Evolutionary conservation across 495 filamentous ascomycete genomes (phyloP), one percentile per base, ranked within the genome.

Genomic region (Podospora pseudocomata): DNA sequence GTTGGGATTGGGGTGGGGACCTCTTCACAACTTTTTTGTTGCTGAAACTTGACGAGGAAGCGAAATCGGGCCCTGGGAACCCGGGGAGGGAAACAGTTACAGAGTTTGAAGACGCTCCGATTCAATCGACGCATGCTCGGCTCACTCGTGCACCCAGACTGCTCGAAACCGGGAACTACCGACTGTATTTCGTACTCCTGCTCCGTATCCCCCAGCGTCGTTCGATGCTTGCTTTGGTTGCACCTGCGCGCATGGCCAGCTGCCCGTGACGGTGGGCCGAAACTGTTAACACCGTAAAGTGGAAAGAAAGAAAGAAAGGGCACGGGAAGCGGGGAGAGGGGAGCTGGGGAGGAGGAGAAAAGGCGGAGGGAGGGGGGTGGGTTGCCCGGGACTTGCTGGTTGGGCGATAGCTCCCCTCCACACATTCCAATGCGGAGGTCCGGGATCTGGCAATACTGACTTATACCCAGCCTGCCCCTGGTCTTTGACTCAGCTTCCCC

Each of bases 341-440:
- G 55, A 11, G 49, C 18, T 11, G 49, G 49, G 18, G 49, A 54
- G 49, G 49, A 54, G 54, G 54, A 57, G 54, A 57, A 57, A 23
- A 60, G 64, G 54, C 30, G 30, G 64, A 59, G 60, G 19, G 49
- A 54, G 68, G 18, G 44, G 28, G 9, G 57, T 15, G 16, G 16
- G 18, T 32, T 63, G 28, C 23, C 54, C 19, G n/a, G 30, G 30
- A 59, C 44, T 61, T 56, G 67, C 63, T 56, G 67, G 61, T 69
- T 57, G 58, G 67, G 63, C 57, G 59, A 20, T 44, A 65, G 64
- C 54, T 64, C 58, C 53, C 39, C 28, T 44, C 64, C 32, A 30
- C 61, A 44, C 26, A 30, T 44, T 58, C 44, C 69, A 34, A 62
- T 57, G 56, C 63, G 70, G 72, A 68, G 58, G 67, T 70, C 72